Evolutionary conservation across 257 asterid species (phyloP), one percentile per base, ranked within the genome.

Genomic region (Solanum medicagineum): DNA sequence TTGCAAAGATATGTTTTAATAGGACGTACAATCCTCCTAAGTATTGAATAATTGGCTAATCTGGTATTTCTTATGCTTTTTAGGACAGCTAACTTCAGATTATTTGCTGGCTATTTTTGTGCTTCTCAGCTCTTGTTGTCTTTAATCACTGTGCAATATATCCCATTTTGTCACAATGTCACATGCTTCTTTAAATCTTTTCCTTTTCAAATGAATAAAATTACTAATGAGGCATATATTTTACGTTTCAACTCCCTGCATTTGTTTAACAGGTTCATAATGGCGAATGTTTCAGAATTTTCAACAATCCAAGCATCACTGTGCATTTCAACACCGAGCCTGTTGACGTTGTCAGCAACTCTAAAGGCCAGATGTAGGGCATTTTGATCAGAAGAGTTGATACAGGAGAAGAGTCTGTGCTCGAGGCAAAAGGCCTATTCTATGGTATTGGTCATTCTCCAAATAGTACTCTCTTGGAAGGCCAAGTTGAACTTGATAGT

Each of bases 271-370:
- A 96, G 98, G 99, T 90, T 96, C 96, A 90, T 96, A 95, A 92
- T 95, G 98, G 97, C 98, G 98, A 92, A 96, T 94, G 98, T 96
- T 96, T 93, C 99, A 96, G 99, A 96, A 97, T 95, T 90, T 87
- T 91, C 92, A 90, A 95, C 98, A 96, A 93, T 84, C 97, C 98
- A 89, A 95, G 94, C 90, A 68, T 96, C 92, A 96, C 97, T 65
- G 98, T 96, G 86, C 99, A 95, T 94, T 95, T 90, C 98, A 95
- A 96, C 89, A 92, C 98, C 60, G 98, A 95, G 87, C 88, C 96
- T 11, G 93, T 95, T 94, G 99, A 95, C 92, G 97, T 95, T 47
- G 97, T 94, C 89, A 94, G 99, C 98, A 95, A 96, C 88, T 82
- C 89, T 56, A 94, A 94, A 86, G 98, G 95, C 88, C 98, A 96